Conservation (phyloP, 441 rosid species). For the Macaranga tanarius region DNA sequence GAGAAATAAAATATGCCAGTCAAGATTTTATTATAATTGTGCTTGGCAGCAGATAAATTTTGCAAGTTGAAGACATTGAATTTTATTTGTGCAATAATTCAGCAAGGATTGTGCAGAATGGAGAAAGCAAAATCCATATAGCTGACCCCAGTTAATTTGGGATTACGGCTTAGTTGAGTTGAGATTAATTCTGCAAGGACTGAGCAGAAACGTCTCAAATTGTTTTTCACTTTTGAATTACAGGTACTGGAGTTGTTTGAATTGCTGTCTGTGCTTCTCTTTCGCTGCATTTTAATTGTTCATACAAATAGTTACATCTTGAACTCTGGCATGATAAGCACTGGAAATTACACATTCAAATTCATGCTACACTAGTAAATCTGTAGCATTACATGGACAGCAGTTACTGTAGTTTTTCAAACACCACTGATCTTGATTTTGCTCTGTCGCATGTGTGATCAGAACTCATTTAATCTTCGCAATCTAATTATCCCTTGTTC, state of each 20-base stretch:
- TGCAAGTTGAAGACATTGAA: neutral
- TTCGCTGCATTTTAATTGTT: neutral
- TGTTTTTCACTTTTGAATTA: neutral
- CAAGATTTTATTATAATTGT: neutral
- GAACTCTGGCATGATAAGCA: neutral
- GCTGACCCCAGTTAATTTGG: no score
- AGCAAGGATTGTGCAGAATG: neutral
- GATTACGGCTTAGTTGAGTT: no score
- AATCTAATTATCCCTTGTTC: no score
- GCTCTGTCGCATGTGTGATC: no score
- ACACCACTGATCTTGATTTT: no score
- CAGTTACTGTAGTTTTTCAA: neutral
- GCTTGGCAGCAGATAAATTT: neutral
- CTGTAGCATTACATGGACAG: neutral
- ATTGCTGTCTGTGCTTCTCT: neutral
- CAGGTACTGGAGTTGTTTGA: neutral
- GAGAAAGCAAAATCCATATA: no score
- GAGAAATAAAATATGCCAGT: neutral
- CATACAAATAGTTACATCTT: neutral
- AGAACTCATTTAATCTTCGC: no score
- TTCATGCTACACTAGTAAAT: neutral
- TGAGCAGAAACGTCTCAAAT: no score
- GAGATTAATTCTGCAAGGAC: neutral
- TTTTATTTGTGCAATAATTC: neutral
- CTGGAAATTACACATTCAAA: neutral